These are phyloP conservation scores for Blastocystis hominis DNA, from an alignment of 352 stramenopile species.

Conservation along the genomic window DNA sequence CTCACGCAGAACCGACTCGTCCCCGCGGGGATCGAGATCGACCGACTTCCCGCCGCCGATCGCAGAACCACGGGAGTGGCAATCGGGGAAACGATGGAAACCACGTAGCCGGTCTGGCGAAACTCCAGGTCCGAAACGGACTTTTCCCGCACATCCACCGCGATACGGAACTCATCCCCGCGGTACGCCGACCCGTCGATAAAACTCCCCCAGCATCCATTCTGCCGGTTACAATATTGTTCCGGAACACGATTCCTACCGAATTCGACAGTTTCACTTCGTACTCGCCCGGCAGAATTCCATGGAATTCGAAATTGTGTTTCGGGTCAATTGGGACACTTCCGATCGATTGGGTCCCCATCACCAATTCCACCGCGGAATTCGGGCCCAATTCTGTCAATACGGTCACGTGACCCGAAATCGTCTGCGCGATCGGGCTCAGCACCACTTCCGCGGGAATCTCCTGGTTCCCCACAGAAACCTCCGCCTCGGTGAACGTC, in stretches of 20 bases:
- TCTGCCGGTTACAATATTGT: background rate
- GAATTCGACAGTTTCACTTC: background rate
- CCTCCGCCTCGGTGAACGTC: background rate
- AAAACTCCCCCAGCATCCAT: conserved; percentile 1
- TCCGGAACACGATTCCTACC: background rate
- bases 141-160: background rate
- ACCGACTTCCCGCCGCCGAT: background rate
- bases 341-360: background rate
- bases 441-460: background rate
- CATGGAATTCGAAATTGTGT: background rate
- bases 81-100: background rate
- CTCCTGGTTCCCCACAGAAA: background rate
- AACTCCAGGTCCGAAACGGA: background rate
- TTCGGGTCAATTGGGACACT: background rate
- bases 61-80: background rate
- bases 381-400: background rate
- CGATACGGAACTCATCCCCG: background rate
- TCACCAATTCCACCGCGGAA: background rate
- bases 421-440: background rate
- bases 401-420: background rate
- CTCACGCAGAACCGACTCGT: background rate
- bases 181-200: background rate
- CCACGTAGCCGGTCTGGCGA: background rate
- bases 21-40: background rate
- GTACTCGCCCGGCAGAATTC: background rate